Base-by-base conservation (phyloP, 768 basidiomycete genomes). In the Cystofilobasidium capitatum region DNA sequence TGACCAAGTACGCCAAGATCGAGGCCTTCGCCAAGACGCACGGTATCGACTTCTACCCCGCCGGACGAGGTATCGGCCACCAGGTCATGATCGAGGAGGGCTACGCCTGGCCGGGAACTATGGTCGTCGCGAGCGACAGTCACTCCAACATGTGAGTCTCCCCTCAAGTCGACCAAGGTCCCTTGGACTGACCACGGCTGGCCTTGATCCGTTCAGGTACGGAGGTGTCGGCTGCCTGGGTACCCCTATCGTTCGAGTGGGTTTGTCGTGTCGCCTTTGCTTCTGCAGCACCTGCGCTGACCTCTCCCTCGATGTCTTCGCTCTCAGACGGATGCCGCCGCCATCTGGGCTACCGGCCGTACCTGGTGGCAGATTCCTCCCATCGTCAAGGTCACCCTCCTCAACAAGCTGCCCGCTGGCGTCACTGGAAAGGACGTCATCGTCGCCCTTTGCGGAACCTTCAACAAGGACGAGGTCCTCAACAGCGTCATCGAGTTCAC, bases 291-390 rank as follows among this genome's bases (percentile, higher is more conserved):
- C 22, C 33, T 51, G 10, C 13, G 1, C 49, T 54, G 0, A 37
- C 33, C 4, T 44, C 17, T 44, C 7, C 12, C 29, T 44, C 20
- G 12, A 54, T 20, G 33, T 29, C 4, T 39, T 49, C 22, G 36
- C 24, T 58, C 8, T 6, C 59, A 59, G 60, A 74, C 91, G 16
- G 91, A 94, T 71, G 89, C 89, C 26, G 91, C 91, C 0, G 94
- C 88, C 26, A 82, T 99, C 14, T 99, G 96, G 96, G 91, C 96
- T 16, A 98, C 96, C 0, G 92, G 93, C 26, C 90, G 88, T 76
- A 98, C 96, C 0, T 99, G 96, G 96, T 98, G 94, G 96, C 96
- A 98, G 78, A 87, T 99, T 39, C 96, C 96, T 17, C 84, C 91
- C 5, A 92, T 97, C 84, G 84, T 99, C 76, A 91, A 89, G 69